A percentile compares a stretch with the other conserved stretches of the same genome.
Evolutionary conservation across 371 early-diverging fungal genomes (phyloP).

Genomic region (Phascolomyces articulosus): DNA sequence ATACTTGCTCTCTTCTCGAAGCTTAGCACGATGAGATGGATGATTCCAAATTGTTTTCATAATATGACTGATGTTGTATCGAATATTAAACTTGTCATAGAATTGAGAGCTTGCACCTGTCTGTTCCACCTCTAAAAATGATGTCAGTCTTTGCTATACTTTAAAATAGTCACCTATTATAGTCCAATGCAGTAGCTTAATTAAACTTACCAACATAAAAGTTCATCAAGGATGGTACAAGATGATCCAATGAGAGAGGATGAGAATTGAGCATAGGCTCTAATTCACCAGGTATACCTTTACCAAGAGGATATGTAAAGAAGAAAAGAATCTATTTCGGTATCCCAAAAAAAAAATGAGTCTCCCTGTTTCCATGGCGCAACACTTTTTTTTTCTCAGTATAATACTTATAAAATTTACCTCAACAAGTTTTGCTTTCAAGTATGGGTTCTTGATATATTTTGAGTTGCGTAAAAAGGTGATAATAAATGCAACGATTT

Average conservation of each 20-base stretch:
- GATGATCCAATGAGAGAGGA: conserved; percentile 69
- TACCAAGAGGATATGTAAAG: conserved; percentile 64
- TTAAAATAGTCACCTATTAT: no score
- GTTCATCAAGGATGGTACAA: conserved; percentile 82
- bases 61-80: conserved; percentile 95
- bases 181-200: no score
- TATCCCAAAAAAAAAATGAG: no score
- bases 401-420: conserved; percentile 31
- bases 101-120: conserved; percentile 93
- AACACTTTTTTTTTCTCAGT: no score
- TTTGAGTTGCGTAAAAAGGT: conserved; percentile 75
- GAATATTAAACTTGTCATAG: conserved; percentile 97
- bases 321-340: conserved; percentile 67
- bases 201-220: conserved; percentile 87
- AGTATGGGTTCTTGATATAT: conserved; percentile 92
- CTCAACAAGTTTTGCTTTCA: conserved; percentile 94
- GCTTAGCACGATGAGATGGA: conserved; percentile 59
- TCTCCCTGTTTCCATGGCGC: no score
- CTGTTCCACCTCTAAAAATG: conserved; percentile 83
- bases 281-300: conserved; percentile 61
- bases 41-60: conserved; percentile 88
- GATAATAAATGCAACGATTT: conserved; percentile 79
- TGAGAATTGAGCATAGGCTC: conserved; percentile 74
- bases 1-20: conserved; percentile 66
- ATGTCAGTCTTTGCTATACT: no score